phyloP scores from a whole-genome alignment of 352 stramenopile genomes.

The Hyaloperonospora brassicae region DNA sequence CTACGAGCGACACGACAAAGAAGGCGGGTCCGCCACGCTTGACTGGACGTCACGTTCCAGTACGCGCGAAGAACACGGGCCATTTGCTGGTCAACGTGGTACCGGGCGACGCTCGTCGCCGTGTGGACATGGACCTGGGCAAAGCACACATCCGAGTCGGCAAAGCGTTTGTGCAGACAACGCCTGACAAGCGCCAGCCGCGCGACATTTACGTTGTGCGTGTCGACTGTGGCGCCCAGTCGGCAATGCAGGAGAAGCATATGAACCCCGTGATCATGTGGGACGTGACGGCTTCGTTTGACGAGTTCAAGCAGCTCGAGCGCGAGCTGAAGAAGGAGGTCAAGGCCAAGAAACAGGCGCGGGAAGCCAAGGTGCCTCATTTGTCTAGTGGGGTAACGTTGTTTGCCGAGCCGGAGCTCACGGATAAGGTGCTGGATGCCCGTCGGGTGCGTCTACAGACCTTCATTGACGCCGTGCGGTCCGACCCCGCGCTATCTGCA shows the following conservation, averaged over 20 bases:
- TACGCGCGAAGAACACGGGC: constrained; percentile 33
- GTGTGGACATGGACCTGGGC: constrained; percentile 41
- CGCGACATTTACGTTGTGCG: constrained; percentile 70
- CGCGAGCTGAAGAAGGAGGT: constrained; percentile 58
- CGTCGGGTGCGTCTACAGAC: constrained; percentile 46
- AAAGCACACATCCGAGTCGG: constrained; percentile 64
- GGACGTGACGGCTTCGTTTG: constrained; percentile 71
- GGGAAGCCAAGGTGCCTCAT: constrained; percentile 44
- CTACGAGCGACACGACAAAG: constrained; percentile 16
- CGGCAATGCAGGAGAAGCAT: constrained; percentile 46
- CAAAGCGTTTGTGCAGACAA: constrained; percentile 52
- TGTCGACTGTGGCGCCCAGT: constrained; percentile 48
- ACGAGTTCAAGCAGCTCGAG: constrained; percentile 69
- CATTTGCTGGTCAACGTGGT: constrained; percentile 49
- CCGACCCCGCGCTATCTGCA: constrained; percentile 36
- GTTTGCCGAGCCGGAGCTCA: constrained; percentile 63
- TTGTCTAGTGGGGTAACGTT: constrained; percentile 55
- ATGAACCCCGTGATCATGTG: constrained; percentile 83
- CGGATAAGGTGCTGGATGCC: constrained; percentile 54
- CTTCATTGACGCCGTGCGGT: constrained; percentile 52
- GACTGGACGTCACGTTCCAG: constrained; percentile 37
- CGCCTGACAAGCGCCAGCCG: constrained; percentile 30
- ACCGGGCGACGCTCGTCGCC: constrained; percentile 41
- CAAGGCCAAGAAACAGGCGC: constrained; percentile 41
- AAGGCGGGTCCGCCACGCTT: constrained; percentile 30